Conservation (phyloP, 2,329 filamentous ascomycete species). For the Ophiostoma triangulosporum region DNA sequence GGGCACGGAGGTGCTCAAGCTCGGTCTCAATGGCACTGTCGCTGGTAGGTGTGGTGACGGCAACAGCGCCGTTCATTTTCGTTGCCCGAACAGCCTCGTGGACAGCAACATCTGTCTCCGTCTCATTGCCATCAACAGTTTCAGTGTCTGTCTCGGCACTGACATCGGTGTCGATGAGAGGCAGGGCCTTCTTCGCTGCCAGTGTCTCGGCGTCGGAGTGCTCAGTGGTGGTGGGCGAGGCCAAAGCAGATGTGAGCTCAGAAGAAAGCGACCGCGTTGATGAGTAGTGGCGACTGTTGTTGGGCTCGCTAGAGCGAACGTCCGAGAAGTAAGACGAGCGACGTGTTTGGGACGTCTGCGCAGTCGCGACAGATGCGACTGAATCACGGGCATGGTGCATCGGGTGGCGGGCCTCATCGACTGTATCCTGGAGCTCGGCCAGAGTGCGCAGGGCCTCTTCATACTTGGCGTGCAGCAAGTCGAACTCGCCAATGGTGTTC, state of each 20-base stretch:
- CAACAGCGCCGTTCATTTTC: neutral
- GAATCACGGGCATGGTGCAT: constrained; percentile 37
- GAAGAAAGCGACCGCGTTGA: constrained; percentile 87
- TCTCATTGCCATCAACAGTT: neutral
- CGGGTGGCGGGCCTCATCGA: constrained; percentile 64
- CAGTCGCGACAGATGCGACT: constrained; percentile 37
- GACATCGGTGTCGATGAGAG: constrained; percentile 5
- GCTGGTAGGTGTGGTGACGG: neutral
- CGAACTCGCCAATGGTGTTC: constrained; percentile 64
- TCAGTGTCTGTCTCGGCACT: neutral
- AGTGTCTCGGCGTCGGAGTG: constrained; percentile 46
- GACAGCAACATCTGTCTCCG: neutral
- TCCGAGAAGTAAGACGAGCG: constrained; percentile 79
- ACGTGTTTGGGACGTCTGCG: constrained; percentile 35
- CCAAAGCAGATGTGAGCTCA: constrained; percentile 80
- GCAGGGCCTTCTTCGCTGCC: constrained; percentile 14
- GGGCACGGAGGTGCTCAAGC: constrained; percentile 53
- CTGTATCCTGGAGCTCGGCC: constrained; percentile 70
- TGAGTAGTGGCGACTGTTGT: constrained; percentile 52
- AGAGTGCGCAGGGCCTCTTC: constrained; percentile 74
- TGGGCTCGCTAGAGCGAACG: constrained; percentile 55
- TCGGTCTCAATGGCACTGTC: constrained; percentile 38
- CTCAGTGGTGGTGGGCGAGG: constrained; percentile 53
- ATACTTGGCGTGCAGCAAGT: constrained; percentile 75
- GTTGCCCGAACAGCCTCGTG: neutral